A percentile compares a stretch with the other conserved stretches of the same genome.
Evolutionary conservation across 257 asterid genomes (phyloP).

Genomic region (Solanum sejunctum): DNA sequence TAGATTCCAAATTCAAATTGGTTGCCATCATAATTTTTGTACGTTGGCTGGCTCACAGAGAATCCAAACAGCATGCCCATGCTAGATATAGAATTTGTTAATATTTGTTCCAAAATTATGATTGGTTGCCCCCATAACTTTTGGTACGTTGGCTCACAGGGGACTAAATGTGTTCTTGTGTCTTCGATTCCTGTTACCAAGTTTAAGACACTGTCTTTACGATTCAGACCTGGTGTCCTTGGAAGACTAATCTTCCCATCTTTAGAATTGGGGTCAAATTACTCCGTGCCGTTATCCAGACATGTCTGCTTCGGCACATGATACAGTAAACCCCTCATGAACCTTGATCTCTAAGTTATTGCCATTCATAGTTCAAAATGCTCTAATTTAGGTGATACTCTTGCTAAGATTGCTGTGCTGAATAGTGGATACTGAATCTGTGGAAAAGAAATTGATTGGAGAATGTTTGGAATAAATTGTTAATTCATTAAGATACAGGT

Average conservation of each 20-base stretch:
- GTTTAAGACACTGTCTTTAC: slow-evolving; percentile 26
- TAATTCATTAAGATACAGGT: neutral
- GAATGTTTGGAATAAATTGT: neutral
- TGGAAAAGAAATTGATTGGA: neutral
- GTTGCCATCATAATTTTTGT: slow-evolving; percentile 11
- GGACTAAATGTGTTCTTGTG: slow-evolving; percentile 46
- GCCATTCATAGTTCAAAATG: neutral
- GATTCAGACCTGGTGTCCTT: slow-evolving; percentile 21
- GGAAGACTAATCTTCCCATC: slow-evolving; percentile 23
- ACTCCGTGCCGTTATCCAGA: slow-evolving; percentile 22
- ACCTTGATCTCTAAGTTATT: slow-evolving; percentile 9
- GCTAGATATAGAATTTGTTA: neutral
- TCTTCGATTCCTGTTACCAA: slow-evolving; percentile 38
- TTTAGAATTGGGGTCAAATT: slow-evolving; percentile 19
- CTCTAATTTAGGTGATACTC: neutral
- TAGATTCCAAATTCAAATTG: neutral
- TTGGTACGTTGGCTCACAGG: slow-evolving; percentile 50
- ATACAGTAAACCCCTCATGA: slow-evolving; percentile 27
- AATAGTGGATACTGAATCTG: neutral
- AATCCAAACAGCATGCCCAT: neutral
- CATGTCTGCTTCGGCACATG: slow-evolving; percentile 36
- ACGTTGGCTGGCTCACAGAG: slow-evolving; percentile 49
- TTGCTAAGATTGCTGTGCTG: neutral
- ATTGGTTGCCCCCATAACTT: slow-evolving; percentile 10
- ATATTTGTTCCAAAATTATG: slow-evolving; percentile 1